Percentiles rank a stretch among this genome's conserved stretches.
These are phyloP conservation scores for Epichloe amarillans DNA, from an alignment of 2,329 filamentous ascomycete species.

Conservation along the genomic window DNA sequence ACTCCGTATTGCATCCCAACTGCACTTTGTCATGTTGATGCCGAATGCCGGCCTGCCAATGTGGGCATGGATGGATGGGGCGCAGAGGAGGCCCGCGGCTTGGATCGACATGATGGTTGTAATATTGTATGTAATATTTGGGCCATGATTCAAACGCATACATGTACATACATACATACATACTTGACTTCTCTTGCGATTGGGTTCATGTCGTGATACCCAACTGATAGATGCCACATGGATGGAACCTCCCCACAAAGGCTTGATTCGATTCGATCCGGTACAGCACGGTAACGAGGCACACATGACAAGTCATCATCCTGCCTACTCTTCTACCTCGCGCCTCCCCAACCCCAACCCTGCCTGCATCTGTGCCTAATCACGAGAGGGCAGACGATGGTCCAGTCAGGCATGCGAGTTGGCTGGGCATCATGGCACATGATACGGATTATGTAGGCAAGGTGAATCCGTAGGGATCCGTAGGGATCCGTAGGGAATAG, in stretches of 20 bases:
- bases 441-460: not conserved
- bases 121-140: not conserved
- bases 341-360: not conserved
- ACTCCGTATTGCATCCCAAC: too few species aligned
- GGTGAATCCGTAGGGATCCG: too few species aligned
- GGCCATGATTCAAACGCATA: not conserved
- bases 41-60: not conserved
- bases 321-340: too few species aligned
- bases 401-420: not conserved
- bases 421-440: not conserved
- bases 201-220: conserved; percentile 6
- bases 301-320: not conserved
- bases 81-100: too few species aligned
- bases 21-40: not conserved
- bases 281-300: not conserved
- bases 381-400: conserved; percentile 1
- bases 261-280: not conserved
- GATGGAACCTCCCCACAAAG: not conserved
- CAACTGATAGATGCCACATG: not conserved
- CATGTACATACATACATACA: not conserved
- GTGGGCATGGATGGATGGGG: not conserved
- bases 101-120: not conserved
- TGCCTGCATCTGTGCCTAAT: conserved; percentile 5
- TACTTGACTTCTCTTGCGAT: not conserved
- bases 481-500: too few species aligned